Evolutionary conservation across 2,329 filamentous ascomycete species (phyloP).

Genomic region (Zymoseptoria brevis): DNA sequence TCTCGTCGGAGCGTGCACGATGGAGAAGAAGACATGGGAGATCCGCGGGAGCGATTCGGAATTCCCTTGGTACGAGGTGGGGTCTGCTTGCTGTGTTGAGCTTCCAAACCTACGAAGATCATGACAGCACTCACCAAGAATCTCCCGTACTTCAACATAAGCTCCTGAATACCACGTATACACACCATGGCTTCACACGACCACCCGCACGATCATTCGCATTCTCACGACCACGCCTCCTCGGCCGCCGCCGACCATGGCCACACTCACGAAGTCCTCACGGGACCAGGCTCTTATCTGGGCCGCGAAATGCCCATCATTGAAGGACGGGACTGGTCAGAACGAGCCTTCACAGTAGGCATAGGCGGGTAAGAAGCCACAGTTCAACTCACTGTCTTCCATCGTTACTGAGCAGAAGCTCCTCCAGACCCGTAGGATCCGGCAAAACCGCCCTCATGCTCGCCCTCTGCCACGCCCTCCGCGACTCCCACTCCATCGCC

Average conservation of each 20-base stretch:
- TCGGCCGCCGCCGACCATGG: conserved; percentile 62
- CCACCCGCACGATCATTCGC: conserved; percentile 44
- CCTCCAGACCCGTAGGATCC: conserved; percentile 75
- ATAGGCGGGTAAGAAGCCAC: conserved; percentile 71
- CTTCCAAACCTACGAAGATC: neutral
- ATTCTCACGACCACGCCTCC: conserved; percentile 28
- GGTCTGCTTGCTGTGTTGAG: no score
- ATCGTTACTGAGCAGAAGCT: neutral
- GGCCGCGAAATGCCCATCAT: conserved; percentile 89
- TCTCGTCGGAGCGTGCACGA: neutral
- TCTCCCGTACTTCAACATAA: neutral
- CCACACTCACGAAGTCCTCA: conserved; percentile 90
- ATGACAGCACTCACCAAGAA: neutral
- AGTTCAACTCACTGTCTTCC: neutral
- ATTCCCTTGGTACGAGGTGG: neutral
- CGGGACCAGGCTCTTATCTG: conserved; percentile 83
- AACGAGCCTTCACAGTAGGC: conserved; percentile 90
- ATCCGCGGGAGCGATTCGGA: neutral
- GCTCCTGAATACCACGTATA: neutral
- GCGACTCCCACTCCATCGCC: conserved; percentile 74
- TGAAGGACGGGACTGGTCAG: conserved; percentile 77
- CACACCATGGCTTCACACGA: conserved; percentile 23
- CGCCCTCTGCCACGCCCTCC: conserved; percentile 76
- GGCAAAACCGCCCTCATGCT: conserved; percentile 98
- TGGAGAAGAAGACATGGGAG: neutral